Percentiles rank a stretch among this genome's conserved stretches.
phyloP scores from a whole-genome alignment of 192 early-diverging fungal species.

The Backusella liffmaniae region DNA sequence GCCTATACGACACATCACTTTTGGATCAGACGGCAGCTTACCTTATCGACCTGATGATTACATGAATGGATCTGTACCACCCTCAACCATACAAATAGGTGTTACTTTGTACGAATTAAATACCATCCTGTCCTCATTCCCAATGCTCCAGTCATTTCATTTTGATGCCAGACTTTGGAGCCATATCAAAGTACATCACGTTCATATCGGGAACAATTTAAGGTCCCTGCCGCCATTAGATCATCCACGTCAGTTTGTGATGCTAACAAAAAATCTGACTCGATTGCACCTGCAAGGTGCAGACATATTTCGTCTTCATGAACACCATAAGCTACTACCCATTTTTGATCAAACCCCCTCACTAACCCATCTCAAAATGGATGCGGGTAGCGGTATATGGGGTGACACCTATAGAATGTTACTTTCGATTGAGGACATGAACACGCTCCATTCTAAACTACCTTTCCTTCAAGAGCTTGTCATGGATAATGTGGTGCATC shows the following conservation, averaged over 20 bases:
- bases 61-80: neutral
- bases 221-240: neutral
- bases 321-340: neutral
- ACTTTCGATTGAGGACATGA: neutral
- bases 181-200: neutral
- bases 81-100: neutral
- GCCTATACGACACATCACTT: neutral
- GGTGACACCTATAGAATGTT: neutral
- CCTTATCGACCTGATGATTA: conserved; percentile 1
- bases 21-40: neutral
- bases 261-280: neutral
- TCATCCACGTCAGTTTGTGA: neutral
- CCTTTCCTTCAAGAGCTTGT: neutral
- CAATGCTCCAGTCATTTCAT: neutral
- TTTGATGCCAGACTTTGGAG: neutral
- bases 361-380: neutral
- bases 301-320: neutral
- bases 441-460: neutral
- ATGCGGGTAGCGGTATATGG: neutral
- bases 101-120: neutral
- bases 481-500: neutral
- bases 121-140: neutral
- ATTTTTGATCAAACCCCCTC: neutral
- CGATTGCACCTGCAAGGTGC: neutral
- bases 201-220: neutral